Evolutionary conservation across 2,329 filamentous ascomycete genomes (phyloP).

Genomic region (Periconia macrospinosa): DNA sequence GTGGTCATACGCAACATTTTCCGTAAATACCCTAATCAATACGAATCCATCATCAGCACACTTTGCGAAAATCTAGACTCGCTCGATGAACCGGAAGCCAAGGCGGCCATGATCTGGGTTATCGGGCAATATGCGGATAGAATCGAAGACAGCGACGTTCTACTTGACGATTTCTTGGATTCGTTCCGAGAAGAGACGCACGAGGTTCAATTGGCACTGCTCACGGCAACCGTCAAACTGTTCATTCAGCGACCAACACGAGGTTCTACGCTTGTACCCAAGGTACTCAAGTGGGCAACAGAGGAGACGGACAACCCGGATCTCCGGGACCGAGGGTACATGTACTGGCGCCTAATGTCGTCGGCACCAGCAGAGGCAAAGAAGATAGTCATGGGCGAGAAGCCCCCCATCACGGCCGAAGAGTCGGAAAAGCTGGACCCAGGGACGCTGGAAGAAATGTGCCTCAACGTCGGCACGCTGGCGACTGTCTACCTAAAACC

Average conservation of each 20-base stretch:
- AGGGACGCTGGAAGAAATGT: constrained; percentile 92
- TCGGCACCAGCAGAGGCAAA: constrained; percentile 87
- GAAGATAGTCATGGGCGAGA: constrained; percentile 93
- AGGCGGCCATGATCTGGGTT: constrained; percentile 99
- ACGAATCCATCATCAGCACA: constrained; percentile 95
- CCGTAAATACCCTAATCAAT: constrained; percentile 97
- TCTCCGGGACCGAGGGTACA: constrained; percentile 91
- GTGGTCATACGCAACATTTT: constrained; percentile 99
- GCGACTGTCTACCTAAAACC: constrained; percentile 98
- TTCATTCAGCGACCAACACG: constrained; percentile 97
- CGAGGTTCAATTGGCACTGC: constrained; percentile 89
- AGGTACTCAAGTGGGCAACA: constrained; percentile 96
- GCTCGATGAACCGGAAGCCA: constrained; percentile 94
- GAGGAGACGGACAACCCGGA: constrained; percentile 99
- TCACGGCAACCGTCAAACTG: constrained; percentile 95
- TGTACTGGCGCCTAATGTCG: constrained; percentile 97
- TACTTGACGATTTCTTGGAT: constrained; percentile 93
- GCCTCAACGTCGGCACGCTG: constrained; percentile 90
- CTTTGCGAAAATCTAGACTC: constrained; percentile 96
- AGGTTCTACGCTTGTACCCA: constrained; percentile 88
- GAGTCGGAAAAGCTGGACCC: constrained; percentile 94
- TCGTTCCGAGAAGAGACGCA: constrained; percentile 93
- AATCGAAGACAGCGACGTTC: constrained; percentile 92
- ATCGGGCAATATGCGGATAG: constrained; percentile 97
- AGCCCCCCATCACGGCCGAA: constrained; percentile 85